Percentiles rank a stretch among this genome's conserved stretches.
phyloP scores from a whole-genome alignment of 495 filamentous ascomycete genomes.

The Podospora fimiseda region DNA sequence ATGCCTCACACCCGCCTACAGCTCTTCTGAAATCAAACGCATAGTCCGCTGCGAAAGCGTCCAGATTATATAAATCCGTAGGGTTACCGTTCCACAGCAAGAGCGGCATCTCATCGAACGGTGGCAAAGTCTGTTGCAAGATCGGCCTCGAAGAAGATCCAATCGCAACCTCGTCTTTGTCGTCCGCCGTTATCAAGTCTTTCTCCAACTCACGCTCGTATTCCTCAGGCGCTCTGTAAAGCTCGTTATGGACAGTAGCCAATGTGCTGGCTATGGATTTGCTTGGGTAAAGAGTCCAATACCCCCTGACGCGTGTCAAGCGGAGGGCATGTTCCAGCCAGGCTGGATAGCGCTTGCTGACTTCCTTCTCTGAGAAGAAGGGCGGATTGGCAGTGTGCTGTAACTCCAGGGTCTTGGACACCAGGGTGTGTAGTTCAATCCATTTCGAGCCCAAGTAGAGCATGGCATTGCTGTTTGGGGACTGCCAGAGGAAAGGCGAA shows the following conservation, averaged over 20 bases:
- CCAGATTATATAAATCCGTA: constrained; percentile 27
- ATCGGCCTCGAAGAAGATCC: constrained; percentile 24
- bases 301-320: constrained; percentile 64
- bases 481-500: constrained; percentile 68
- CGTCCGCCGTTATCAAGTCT: not conserved
- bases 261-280: constrained; percentile 44
- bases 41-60: constrained; percentile 34
- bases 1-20: constrained; percentile 34
- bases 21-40: constrained; percentile 33
- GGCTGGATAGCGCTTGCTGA: constrained; percentile 59
- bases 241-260: constrained; percentile 65
- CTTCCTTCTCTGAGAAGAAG: constrained; percentile 39
- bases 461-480: constrained; percentile 70
- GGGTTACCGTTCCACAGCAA: constrained; percentile 36
- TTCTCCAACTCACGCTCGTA: constrained; percentile 34
- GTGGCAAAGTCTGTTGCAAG: constrained; percentile 32
- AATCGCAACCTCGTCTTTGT: constrained; percentile 14
- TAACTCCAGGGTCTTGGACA: constrained; percentile 50
- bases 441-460: constrained; percentile 80
- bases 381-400: constrained; percentile 26
- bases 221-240: constrained; percentile 67
- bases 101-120: constrained; percentile 34
- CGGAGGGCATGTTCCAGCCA: constrained; percentile 74
- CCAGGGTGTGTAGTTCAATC: constrained; percentile 71
- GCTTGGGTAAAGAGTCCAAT: constrained; percentile 68